A percentile compares a stretch with the other conserved stretches of the same genome.
Evolutionary conservation across 345 rosid species (phyloP).

Genomic region (Adansonia digitata): DNA sequence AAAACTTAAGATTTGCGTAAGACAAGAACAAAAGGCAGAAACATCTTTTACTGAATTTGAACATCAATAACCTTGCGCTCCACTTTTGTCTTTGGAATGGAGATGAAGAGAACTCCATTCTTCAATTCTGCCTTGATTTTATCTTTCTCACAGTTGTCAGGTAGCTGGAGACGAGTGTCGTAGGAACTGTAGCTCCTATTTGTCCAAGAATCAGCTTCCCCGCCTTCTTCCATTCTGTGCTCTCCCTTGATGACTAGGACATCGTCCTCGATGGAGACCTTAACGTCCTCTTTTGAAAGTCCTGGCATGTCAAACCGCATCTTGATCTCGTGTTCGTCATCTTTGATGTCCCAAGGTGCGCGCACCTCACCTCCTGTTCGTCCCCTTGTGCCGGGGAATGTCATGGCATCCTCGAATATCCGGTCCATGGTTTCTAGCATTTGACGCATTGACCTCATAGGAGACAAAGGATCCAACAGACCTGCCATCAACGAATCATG

Average conservation of each 20-base stretch:
- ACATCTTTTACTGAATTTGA: conserved; percentile 24
- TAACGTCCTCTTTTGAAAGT: conserved; percentile 65
- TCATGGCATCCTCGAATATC: conserved; percentile 53
- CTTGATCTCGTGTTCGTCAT: conserved; percentile 64
- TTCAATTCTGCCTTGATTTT: conserved; percentile 64
- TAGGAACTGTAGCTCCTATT: conserved; percentile 40
- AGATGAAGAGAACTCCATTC: conserved; percentile 60
- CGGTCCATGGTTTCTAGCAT: conserved; percentile 78
- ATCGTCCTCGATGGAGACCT: conserved; percentile 59
- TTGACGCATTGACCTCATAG: conserved; percentile 74
- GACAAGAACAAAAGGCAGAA: background rate
- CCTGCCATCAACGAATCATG: conserved; percentile 28
- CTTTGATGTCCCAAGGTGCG: conserved; percentile 74
- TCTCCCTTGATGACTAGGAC: conserved; percentile 58
- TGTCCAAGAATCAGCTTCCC: conserved; percentile 35
- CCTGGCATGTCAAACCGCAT: conserved; percentile 91
- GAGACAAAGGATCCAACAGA: conserved; percentile 54
- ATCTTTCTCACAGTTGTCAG: conserved; percentile 49
- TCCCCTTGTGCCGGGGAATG: conserved; percentile 30
- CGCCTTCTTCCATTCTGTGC: conserved; percentile 46
- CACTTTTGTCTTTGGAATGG: conserved; percentile 59
- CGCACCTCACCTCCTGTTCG: conserved; percentile 37
- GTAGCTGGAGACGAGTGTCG: conserved; percentile 50
- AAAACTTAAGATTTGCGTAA: background rate
- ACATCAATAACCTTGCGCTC: conserved; percentile 52